Evolutionary conservation across 495 filamentous ascomycete genomes (phyloP).

Genomic region (Saxispiralis lemnorum): DNA sequence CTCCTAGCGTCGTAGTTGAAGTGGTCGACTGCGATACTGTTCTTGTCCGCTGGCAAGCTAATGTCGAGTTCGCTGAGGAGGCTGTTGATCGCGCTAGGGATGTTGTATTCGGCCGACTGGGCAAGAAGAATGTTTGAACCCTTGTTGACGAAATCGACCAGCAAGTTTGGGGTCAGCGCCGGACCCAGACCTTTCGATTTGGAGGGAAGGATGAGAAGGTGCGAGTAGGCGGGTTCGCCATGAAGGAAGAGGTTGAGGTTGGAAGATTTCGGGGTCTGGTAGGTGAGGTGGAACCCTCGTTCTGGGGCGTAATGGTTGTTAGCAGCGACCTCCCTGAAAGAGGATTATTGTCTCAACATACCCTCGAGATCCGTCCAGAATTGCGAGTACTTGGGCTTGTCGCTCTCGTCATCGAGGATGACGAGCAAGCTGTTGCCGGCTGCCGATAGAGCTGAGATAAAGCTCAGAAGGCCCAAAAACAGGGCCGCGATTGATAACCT

Average conservation of each 20-base stretch:
- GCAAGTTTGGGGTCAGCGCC: slow-evolving; percentile 61
- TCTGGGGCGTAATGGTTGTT: slow-evolving; percentile 28
- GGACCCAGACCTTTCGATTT: slow-evolving; percentile 87
- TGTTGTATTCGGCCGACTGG: slow-evolving; percentile 56
- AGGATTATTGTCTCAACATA: slow-evolving; percentile 23
- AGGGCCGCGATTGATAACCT: slow-evolving; percentile 56
- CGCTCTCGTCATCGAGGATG: slow-evolving; percentile 62
- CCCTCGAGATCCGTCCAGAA: slow-evolving; percentile 70
- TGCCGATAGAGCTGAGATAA: slow-evolving; percentile 60
- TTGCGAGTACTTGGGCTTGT: slow-evolving; percentile 62
- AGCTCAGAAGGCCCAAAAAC: slow-evolving; percentile 42
- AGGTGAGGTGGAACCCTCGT: slow-evolving; percentile 62
- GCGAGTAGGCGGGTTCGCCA: slow-evolving; percentile 79
- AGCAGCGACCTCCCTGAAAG: background rate
- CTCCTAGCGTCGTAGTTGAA: slow-evolving; percentile 75
- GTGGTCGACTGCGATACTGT: slow-evolving; percentile 74
- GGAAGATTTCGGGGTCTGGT: slow-evolving; percentile 75
- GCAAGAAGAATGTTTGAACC: slow-evolving; percentile 82
- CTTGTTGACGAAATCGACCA: slow-evolving; percentile 80
- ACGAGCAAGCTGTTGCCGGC: slow-evolving; percentile 70
- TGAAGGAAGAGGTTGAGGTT: slow-evolving; percentile 65
- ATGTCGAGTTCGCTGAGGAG: slow-evolving; percentile 85
- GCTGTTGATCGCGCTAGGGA: slow-evolving; percentile 62
- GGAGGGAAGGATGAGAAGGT: slow-evolving; percentile 69
- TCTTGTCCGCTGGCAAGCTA: slow-evolving; percentile 68